Evolutionary conservation across 495 filamentous ascomycete species (phyloP).

Genomic region (Penicillium egyptiacum): DNA sequence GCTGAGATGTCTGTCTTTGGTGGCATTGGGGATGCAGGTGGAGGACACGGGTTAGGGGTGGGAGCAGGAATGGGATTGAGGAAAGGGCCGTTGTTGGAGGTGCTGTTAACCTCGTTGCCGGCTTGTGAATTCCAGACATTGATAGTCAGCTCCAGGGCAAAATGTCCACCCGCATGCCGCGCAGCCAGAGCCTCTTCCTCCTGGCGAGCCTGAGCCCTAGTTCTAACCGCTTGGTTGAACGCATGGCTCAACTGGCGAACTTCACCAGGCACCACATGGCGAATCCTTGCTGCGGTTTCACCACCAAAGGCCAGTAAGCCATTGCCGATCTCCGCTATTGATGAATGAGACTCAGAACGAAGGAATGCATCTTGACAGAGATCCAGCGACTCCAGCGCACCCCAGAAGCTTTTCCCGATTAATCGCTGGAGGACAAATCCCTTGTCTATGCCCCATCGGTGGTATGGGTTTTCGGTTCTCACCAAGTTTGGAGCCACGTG

Average conservation of each 20-base stretch:
- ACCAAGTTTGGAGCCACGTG: slow-evolving; percentile 6
- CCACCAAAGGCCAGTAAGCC: slow-evolving; percentile 15
- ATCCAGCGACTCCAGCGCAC: neutral
- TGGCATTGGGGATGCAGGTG: neutral
- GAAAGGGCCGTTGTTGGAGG: neutral
- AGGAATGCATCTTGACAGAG: neutral
- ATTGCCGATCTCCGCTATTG: slow-evolving; percentile 18
- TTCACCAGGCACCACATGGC: neutral
- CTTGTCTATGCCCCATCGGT: neutral
- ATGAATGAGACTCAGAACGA: neutral
- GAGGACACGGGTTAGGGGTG: neutral
- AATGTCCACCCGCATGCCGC: neutral
- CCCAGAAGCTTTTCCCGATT: slow-evolving; percentile 40
- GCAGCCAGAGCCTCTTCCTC: neutral
- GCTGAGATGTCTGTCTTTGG: neutral
- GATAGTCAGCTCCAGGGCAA: neutral
- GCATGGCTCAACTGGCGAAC: neutral
- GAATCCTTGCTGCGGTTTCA: slow-evolving; percentile 15
- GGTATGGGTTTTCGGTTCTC: slow-evolving; percentile 11
- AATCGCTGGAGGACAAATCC: slow-evolving; percentile 32
- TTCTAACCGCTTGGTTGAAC: slow-evolving; percentile 7
- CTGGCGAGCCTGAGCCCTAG: neutral
- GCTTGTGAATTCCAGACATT: neutral
- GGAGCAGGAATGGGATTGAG: neutral
- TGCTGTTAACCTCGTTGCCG: neutral